A percentile compares a stretch with the other conserved stretches of the same genome.
Conservation (phyloP, 2,329 filamentous ascomycete genomes). For the Aureobasidium sp. region DNA sequence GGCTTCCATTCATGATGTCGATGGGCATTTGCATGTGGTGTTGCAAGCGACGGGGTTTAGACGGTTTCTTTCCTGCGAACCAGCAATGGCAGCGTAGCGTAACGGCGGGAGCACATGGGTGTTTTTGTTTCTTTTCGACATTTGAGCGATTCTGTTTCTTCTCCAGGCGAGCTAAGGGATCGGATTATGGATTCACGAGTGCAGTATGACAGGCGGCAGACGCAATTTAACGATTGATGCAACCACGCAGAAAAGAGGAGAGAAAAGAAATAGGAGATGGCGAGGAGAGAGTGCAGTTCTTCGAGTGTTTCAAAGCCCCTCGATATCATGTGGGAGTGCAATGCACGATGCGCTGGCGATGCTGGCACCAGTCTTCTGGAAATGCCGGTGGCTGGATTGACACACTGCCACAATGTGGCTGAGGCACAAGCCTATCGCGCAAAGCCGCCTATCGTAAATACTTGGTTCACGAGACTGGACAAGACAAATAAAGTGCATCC, state of each 20-base stretch:
- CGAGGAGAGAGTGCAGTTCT: neutral
- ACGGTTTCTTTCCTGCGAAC: slow-evolving; percentile 1
- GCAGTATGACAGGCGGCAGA: neutral
- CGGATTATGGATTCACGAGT: neutral
- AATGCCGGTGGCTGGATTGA: neutral
- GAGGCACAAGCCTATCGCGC: neutral
- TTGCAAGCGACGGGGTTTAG: slow-evolving; percentile 13
- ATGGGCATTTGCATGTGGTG: slow-evolving; percentile 8
- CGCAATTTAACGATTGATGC: neutral
- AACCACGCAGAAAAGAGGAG: neutral
- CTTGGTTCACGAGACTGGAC: neutral
- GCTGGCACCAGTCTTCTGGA: slow-evolving; percentile 3
- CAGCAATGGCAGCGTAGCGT: slow-evolving; percentile 14
- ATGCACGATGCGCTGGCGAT: slow-evolving; percentile 10
- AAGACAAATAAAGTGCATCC: neutral
- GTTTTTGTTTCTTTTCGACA: neutral
- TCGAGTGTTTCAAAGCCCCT: neutral
- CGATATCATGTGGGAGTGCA: slow-evolving; percentile 14
- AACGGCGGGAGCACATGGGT: neutral
- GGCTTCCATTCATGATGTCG: neutral
- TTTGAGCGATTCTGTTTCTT: neutral
- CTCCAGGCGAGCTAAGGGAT: neutral
- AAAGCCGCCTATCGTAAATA: neutral
- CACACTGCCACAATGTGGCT: neutral
- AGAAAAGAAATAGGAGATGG: neutral